Evolutionary conservation across 768 basidiomycete species (phyloP).

Genomic region (Tubosaeta sp.): DNA sequence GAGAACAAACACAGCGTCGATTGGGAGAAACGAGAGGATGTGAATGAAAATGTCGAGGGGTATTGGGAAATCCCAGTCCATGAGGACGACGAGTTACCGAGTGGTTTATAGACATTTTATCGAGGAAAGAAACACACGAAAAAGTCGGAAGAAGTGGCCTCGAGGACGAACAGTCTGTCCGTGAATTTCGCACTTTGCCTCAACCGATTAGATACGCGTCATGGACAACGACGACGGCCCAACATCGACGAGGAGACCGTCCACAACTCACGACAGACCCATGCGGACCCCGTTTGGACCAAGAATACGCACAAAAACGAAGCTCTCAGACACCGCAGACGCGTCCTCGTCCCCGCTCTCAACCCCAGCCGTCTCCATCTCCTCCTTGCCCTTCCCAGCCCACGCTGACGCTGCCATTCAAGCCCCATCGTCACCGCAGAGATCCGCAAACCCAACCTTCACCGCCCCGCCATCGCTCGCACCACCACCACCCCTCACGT

Average conservation of each 20-base stretch:
- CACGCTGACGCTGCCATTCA: constrained; percentile 15
- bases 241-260: constrained; percentile 2
- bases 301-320: constrained; percentile 14
- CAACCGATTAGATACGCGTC: constrained; percentile 14
- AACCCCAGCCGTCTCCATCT: neutral
- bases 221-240: constrained; percentile 11
- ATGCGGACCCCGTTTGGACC: constrained; percentile 20
- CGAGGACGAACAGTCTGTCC: constrained; percentile 5
- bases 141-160: constrained; percentile 15
- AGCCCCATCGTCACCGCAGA: neutral
- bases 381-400: neutral
- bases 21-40: constrained; percentile 40
- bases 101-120: neutral
- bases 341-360: constrained; percentile 1
- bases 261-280: constrained; percentile 22
- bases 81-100: neutral
- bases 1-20: constrained; percentile 39
- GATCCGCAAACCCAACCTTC: constrained; percentile 21
- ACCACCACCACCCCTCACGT: constrained; percentile 49
- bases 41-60: constrained; percentile 52
- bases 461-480: constrained; percentile 33
- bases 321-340: constrained; percentile 11
- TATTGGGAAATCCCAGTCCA: constrained; percentile 5
- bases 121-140: constrained; percentile 14
- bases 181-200: constrained; percentile 16